A percentile compares a stretch with the other conserved stretches of the same genome.
Conservation (phyloP, 2,329 filamentous ascomycete species). For the Talaromyces islandicus region DNA sequence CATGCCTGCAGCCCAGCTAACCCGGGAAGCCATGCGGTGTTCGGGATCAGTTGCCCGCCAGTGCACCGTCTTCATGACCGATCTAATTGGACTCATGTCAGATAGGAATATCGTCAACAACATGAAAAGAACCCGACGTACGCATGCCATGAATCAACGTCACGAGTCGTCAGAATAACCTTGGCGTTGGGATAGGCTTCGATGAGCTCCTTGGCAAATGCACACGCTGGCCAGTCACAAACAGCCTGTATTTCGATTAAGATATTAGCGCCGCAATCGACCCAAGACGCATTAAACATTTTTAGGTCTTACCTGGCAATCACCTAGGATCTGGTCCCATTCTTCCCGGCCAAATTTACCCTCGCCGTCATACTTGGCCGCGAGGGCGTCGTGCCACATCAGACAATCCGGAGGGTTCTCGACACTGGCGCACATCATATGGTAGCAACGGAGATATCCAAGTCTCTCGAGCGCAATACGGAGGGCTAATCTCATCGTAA, state of each 20-base stretch:
- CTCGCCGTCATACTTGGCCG: constrained; percentile 56
- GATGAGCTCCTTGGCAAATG: constrained; percentile 64
- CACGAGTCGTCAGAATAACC: constrained; percentile 61
- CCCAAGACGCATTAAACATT: not conserved
- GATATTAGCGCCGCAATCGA: not conserved
- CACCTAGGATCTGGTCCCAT: constrained; percentile 63
- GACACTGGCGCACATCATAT: constrained; percentile 66
- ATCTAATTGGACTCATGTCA: constrained; percentile 23
- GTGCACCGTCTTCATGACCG: constrained; percentile 62
- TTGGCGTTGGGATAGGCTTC: constrained; percentile 68
- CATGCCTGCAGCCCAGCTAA: constrained; percentile 61
- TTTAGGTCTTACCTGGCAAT: constrained; percentile 43
- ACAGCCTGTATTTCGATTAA: constrained; percentile 45
- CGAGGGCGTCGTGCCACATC: constrained; percentile 65
- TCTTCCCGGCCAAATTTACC: constrained; percentile 60
- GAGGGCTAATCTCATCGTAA: constrained; percentile 43
- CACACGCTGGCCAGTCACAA: constrained; percentile 63
- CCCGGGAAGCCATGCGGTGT: constrained; percentile 49
- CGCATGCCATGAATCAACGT: constrained; percentile 59
- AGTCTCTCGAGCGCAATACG: constrained; percentile 60
- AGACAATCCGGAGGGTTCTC: constrained; percentile 63
- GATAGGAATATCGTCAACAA: not conserved
- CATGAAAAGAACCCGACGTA: constrained; percentile 19
- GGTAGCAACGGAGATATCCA: constrained; percentile 64
- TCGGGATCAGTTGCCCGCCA: constrained; percentile 62